A percentile compares a stretch with the other conserved stretches of the same genome.
These are phyloP conservation scores for Trichoderma cornu-damae DNA, from an alignment of 2,329 filamentous ascomycete genomes.

Conservation along the genomic window DNA sequence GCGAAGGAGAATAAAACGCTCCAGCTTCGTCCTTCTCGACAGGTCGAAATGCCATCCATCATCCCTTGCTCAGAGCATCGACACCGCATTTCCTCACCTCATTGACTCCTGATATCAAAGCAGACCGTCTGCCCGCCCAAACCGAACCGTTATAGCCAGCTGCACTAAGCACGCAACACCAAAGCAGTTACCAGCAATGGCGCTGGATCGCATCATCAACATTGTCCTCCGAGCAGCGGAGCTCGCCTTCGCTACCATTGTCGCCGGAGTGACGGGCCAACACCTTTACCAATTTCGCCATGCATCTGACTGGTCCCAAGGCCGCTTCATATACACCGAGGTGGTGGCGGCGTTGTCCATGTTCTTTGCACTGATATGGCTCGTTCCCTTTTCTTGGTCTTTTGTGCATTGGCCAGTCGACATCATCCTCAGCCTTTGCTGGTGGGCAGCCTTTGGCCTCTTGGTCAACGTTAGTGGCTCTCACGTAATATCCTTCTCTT, in stretches of 20 bases:
- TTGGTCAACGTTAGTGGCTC: slow-evolving; percentile 51
- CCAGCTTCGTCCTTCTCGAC: slow-evolving; percentile 11
- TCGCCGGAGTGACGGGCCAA: slow-evolving; percentile 63
- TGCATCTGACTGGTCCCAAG: slow-evolving; percentile 48
- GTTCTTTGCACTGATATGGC: slow-evolving; percentile 63
- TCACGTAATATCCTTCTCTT: neutral
- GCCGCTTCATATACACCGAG: slow-evolving; percentile 70
- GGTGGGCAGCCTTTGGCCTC: slow-evolving; percentile 66
- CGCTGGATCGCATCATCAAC: slow-evolving; percentile 38
- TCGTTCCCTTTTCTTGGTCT: slow-evolving; percentile 62
- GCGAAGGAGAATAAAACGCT: slow-evolving; percentile 14
- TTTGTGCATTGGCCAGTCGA: slow-evolving; percentile 71
- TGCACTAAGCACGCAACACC: neutral
- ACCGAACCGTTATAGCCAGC: neutral
- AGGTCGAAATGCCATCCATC: neutral
- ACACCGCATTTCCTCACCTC: neutral
- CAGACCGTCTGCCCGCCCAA: neutral
- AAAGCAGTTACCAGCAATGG: slow-evolving; percentile 28
- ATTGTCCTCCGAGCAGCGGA: slow-evolving; percentile 41
- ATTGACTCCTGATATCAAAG: neutral
- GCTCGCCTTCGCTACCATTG: slow-evolving; percentile 66
- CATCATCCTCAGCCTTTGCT: slow-evolving; percentile 60
- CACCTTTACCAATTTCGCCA: slow-evolving; percentile 52
- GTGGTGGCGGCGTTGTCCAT: slow-evolving; percentile 65
- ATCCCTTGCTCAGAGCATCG: neutral